Evolutionary conservation across 2,329 filamentous ascomycete species (phyloP).

Genomic region (Calonectria henricotiae): DNA sequence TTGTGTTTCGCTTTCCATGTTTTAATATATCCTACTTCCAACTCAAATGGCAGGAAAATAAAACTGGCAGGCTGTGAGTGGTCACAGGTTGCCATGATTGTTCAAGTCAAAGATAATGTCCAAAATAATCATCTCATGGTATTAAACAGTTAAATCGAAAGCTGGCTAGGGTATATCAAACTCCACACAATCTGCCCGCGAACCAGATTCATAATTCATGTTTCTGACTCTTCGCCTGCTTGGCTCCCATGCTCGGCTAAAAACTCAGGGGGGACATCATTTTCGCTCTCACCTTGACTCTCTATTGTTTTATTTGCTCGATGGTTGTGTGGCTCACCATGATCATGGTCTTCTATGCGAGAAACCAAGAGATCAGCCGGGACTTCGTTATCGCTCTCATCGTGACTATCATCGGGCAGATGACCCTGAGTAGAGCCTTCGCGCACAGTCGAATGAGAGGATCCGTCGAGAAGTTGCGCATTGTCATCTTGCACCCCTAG

Average conservation of each 20-base stretch:
- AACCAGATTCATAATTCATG: not conserved
- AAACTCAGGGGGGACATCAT: constrained; percentile 70
- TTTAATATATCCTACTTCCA: too few relatives aligned
- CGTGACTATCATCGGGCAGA: constrained; percentile 24
- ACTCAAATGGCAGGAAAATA: too few relatives aligned
- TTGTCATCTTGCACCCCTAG: constrained; percentile 39
- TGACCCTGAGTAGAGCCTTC: constrained; percentile 18
- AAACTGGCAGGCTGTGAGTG: not conserved
- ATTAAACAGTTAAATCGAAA: not conserved
- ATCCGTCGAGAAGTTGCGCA: constrained; percentile 28
- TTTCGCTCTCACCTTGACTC: constrained; percentile 60
- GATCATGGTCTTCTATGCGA: constrained; percentile 51
- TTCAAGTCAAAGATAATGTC: not conserved
- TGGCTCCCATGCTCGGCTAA: constrained; percentile 62
- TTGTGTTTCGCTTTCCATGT: too few relatives aligned
- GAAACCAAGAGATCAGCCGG: constrained; percentile 61
- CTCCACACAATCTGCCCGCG: not conserved
- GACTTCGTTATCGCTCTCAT: constrained; percentile 62
- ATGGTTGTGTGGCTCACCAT: constrained; percentile 39
- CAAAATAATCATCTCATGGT: constrained; percentile 3
- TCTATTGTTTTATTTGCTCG: constrained; percentile 40
- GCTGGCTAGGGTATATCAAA: constrained; percentile 26
- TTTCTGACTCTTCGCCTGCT: constrained; percentile 38
- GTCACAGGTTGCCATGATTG: too few relatives aligned
- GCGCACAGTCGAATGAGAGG: constrained; percentile 16